Evolutionary conservation across 352 stramenopile species (phyloP).

Genomic region (Aphanomyces cochlioides): DNA sequence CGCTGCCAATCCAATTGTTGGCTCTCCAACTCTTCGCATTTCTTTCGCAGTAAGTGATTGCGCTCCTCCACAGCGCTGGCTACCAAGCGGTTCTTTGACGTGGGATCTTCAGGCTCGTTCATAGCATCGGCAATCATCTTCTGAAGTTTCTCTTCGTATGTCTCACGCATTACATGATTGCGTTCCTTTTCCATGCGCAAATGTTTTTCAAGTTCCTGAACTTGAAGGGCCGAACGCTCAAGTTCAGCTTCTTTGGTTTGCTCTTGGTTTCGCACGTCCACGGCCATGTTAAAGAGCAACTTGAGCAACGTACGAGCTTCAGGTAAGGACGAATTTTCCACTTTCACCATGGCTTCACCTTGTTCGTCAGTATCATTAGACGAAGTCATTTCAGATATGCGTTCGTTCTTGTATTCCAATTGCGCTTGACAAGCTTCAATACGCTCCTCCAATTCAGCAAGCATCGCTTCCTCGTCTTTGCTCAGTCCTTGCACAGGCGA

Average conservation of each 20-base stretch:
- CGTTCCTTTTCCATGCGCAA: slow-evolving; percentile 66
- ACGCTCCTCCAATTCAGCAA: slow-evolving; percentile 80
- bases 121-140: slow-evolving; percentile 48
- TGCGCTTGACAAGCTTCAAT: slow-evolving; percentile 84
- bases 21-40: slow-evolving; percentile 70
- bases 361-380: slow-evolving; percentile 37
- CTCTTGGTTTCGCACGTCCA: slow-evolving; percentile 84
- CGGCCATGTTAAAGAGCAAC: slow-evolving; percentile 83
- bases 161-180: slow-evolving; percentile 67
- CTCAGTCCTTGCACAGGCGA: slow-evolving; percentile 40
- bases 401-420: slow-evolving; percentile 87
- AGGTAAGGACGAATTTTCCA: slow-evolving; percentile 75
- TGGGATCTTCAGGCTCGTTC: slow-evolving; percentile 25
- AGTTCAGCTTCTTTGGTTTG: slow-evolving; percentile 74
- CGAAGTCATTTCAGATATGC: slow-evolving; percentile 59
- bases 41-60: slow-evolving; percentile 61
- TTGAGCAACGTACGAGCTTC: slow-evolving; percentile 78
- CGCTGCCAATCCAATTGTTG: slow-evolving; percentile 41
- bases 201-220: slow-evolving; percentile 51
- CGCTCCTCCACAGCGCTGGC: slow-evolving; percentile 72
- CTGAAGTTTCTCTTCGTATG: slow-evolving; percentile 78
- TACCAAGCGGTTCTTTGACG: slow-evolving; percentile 44
- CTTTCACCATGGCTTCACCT: slow-evolving; percentile 60
- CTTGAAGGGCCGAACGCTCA: slow-evolving; percentile 67
- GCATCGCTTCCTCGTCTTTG: slow-evolving; percentile 73